Conservation (phyloP, 73 alveolate genomes). For the Paramecium sexaurelia region DNA sequence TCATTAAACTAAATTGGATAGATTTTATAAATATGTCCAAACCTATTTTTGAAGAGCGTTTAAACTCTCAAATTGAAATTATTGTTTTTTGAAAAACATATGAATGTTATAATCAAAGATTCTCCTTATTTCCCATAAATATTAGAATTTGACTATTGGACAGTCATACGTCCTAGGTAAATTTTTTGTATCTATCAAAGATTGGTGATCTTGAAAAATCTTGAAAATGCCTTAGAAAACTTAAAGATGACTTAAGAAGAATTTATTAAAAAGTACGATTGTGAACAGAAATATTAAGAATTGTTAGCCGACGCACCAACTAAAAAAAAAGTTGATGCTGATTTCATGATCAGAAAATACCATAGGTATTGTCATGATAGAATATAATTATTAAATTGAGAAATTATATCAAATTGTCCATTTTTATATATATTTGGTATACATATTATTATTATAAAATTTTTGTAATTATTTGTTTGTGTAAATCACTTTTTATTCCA, state of each 20-base stretch:
- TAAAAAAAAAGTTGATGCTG: not conserved
- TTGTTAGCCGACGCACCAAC: not conserved
- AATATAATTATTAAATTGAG: not conserved
- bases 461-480: no score
- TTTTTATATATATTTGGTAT: not conserved
- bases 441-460: not conserved
- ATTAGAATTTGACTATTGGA: constrained; percentile 29
- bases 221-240: not conserved
- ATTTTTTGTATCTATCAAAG: not conserved
- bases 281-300: constrained; percentile 10
- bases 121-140: not conserved
- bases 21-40: not conserved
- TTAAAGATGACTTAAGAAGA: not conserved
- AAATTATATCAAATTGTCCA: not conserved
- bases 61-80: not conserved
- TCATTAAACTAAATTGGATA: not conserved
- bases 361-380: constrained; percentile 26
- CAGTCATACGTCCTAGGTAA: constrained; percentile 13
- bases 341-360: not conserved
- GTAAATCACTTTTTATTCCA: no score
- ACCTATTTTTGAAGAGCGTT: not conserved
- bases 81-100: not conserved
- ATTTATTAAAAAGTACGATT: not conserved
- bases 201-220: not conserved
- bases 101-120: not conserved